Conservation (phyloP, 106 monocot genomes). For the Apostasia ramifera region DNA sequence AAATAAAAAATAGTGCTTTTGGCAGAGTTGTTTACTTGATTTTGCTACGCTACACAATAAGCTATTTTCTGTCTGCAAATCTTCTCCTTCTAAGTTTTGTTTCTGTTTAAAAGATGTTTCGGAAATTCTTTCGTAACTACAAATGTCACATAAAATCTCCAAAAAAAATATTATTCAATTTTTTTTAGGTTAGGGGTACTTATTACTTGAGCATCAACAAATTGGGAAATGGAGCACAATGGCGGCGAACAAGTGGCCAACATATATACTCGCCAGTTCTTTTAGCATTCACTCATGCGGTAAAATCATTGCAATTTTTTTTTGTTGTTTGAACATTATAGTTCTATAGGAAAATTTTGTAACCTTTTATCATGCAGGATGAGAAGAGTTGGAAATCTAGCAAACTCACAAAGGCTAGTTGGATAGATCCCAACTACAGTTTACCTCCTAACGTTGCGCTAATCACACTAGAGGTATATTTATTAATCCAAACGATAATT, state of each 20-base stretch:
- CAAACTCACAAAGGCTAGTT: conserved; percentile 18
- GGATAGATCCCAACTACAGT: conserved; percentile 45
- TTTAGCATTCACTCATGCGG: conserved; percentile 58
- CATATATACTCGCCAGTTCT: conserved; percentile 69
- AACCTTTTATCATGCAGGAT: conserved; percentile 18
- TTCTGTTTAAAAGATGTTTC: too few relatives aligned
- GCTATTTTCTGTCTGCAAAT: too few relatives aligned
- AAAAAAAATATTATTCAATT: too few relatives aligned
- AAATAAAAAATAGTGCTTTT: too few relatives aligned
- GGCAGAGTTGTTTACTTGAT: too few relatives aligned
- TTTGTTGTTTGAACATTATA: neutral
- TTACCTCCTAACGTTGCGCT: conserved; percentile 81
- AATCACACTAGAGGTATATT: conserved; percentile 65
- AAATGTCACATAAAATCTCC: too few relatives aligned
- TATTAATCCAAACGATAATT: neutral
- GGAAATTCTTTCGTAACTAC: too few relatives aligned
- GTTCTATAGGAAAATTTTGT: neutral
- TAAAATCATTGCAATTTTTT: conserved; percentile 1
- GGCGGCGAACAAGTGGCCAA: conserved; percentile 76
- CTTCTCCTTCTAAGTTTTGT: too few relatives aligned
- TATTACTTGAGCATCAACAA: conserved; percentile 51
- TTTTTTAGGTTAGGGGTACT: conserved; percentile 47
- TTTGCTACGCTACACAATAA: too few relatives aligned
- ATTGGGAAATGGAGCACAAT: conserved; percentile 48
- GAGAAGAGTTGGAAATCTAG: conserved; percentile 52